Base-by-base conservation (phyloP, 306 rosid species). In the Corylus americana region DNA sequence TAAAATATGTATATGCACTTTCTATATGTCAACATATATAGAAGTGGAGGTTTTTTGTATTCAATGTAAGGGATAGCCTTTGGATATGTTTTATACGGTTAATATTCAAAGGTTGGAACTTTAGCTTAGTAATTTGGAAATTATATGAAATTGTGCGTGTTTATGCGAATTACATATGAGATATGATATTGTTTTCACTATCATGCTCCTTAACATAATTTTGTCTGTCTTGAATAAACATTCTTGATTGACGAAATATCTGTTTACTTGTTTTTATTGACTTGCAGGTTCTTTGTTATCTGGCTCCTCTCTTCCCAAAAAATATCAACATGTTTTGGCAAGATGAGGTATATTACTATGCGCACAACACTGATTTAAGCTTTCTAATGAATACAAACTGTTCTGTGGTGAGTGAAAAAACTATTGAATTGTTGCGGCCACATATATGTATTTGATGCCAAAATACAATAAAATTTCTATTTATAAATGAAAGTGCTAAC, bases 271-370 rank as follows among this genome's bases (percentile, higher is more conserved):
- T 81, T 81, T 86, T 84, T 67, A 20, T 70, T 83, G 55, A 47
- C 74, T 50, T 58, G 75, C 85, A 94, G 98, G 97, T 94, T 86
- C 90, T 92, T 71, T 92, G 92, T 80, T 87, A 84, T 81, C 81
- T 94, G 68, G 97, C 98, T 54, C 97, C 97, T 62, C 90, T 94
- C 57, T 94, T 92, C 82, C 98, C 98, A 7, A 94, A 89, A 89
- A 85, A 91, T 86, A 87, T 90, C 77, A 87, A 81, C 78, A 83
- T 88, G 88, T 90, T 87, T 84, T 94, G 97, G 98, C 97, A 92
- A 81, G 98, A 94, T 73, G 98, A 92, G 98, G 98, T 94, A 92
- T 63, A 88, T 72, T 66, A 37, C 80, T 62, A 64, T 74, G 62
- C 69, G 55, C 61, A 64, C 27, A 69, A 71, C 48, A 48, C 59